Base-by-base conservation (phyloP, 768 basidiomycete genomes). In the Royoungia palumana region DNA sequence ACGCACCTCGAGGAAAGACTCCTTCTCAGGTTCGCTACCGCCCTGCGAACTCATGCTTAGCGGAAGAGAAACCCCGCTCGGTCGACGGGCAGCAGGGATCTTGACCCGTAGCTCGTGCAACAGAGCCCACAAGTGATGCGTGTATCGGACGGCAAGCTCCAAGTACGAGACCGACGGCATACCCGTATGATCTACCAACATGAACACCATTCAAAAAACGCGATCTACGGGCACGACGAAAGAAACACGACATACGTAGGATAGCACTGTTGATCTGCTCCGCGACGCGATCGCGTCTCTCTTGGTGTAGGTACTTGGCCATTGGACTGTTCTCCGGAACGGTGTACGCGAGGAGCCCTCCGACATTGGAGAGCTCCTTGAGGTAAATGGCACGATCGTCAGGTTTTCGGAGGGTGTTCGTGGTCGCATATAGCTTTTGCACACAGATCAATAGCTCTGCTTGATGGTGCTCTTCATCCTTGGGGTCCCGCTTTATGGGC, bases 261-360 rank as follows among this genome's bases (percentile, higher is more conserved):
- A 96, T 87, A 14, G 93, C 94, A 37, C 80, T 76, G 55, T 94
- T 88, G 35, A 98, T 83, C 69, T 94, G 89, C 49, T 91, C 87
- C 6, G 93, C 93, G 19, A 96, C 79, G 6, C 79, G 81, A 54
- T 89, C 85, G 50, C 94, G 79, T 60, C 94, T 74, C 44, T 80
- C 81, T 64, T 86, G 83, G 32, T 78, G 77, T 51, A 96, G 67
- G 67, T 94, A 97, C 47, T 77, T 82, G 14, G 79, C 72, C 59
- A 93, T 75, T 0, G 86, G 78, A 58, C 90, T 90, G 32, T 73
- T 78, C 59, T 90, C 89, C 0, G 93, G 89, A 17, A 83, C 75
- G 32, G 76, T 78, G 67, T 95, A 96, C n/a, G 86, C 91, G 37
- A 97, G 73, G 25, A 97, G 68, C 0, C 85, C 86, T 16, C 80